Evolutionary conservation across 805 yeast genomes (phyloP), one percentile per base, ranked within the genome.

Genomic region (Myxozyma neotropica): DNA sequence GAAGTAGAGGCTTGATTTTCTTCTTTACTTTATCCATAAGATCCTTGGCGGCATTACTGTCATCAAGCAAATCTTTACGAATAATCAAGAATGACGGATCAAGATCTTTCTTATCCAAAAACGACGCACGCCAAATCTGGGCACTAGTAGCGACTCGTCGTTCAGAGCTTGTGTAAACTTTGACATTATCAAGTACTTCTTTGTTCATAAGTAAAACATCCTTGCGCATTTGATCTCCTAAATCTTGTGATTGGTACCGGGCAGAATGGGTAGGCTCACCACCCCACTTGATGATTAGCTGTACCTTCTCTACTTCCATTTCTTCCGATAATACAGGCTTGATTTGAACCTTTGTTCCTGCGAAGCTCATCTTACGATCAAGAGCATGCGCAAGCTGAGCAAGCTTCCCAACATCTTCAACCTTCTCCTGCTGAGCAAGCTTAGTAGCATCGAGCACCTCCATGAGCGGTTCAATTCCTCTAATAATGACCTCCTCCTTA

Each of bases 221-320:
- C 72, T 93, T 96, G 70, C 99, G 85, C 77, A 88, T 81, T 74
- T 92, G 97, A 71, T 93, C 98, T 54, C 99, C 99, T 19, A 94
- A 83, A 73, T 94, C 99, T 29, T 86, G 82, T 0, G 97, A 96
- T 75, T 94, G 99, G 72, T 90, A 88, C 64, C 86, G 83, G 1
- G 98, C 97, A 10, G 97, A 91, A 73, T 94, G 99, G 1, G 99
- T 94, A 4, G 99, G 97, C 74, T 94, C 99, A 64, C 99, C 99
- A 68, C 99, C 99, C 99, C 99, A 94, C 73, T 94, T 94, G 68
- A 94, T 78, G 63, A 94, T 95, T 64, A 94, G 85, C 74, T 94
- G 99, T 24, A 93, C 97, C 72, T 94, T 94, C 66, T 93, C 97
- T 21, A 94, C 94, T 35, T 86, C 84, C 12, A 68, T 72, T 15